Percentiles rank a stretch among this genome's conserved stretches.
These are phyloP conservation scores for Acanthamoeba comandoni DNA, from an alignment of 208 protist genomes.

Conservation along the genomic window DNA sequence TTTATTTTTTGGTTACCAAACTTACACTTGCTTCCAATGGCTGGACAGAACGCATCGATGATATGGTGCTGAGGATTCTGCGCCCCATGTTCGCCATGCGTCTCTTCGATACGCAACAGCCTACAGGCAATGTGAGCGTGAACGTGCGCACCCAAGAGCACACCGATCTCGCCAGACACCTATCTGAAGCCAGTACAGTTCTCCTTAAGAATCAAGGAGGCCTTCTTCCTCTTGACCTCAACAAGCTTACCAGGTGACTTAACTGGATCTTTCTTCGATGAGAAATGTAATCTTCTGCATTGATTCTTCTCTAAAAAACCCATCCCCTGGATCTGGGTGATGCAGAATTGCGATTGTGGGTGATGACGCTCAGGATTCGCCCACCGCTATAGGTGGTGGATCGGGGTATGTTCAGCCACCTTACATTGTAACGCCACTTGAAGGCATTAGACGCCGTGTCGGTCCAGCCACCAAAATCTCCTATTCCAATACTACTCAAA, in stretches of 20 bases:
- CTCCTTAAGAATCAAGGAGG: slow-evolving; percentile 86
- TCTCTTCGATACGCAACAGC: slow-evolving; percentile 79
- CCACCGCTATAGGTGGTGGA: slow-evolving; percentile 48
- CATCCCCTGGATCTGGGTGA: too few species aligned
- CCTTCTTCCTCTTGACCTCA: slow-evolving; percentile 45
- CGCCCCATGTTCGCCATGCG: slow-evolving; percentile 79
- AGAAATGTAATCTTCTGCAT: too few species aligned
- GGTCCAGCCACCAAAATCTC: too few species aligned
- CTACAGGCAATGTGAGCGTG: slow-evolving; percentile 13
- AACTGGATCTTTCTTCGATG: too few species aligned
- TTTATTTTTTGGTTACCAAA: not conserved
- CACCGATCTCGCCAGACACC: slow-evolving; percentile 79
- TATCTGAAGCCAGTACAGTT: slow-evolving; percentile 82
- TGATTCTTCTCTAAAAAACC: too few species aligned
- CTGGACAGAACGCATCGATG: slow-evolving; percentile 80
- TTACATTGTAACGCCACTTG: slow-evolving; percentile 71
- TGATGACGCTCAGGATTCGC: slow-evolving; percentile 22
- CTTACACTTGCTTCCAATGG: not conserved
- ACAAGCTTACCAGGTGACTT: slow-evolving; percentile 76
- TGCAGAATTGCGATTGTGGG: slow-evolving; percentile 83
- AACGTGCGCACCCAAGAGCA: slow-evolving; percentile 81
- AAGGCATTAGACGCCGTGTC: too few species aligned
- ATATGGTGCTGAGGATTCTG: slow-evolving; percentile 82
- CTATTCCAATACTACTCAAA: too few species aligned
- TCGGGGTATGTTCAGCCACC: slow-evolving; percentile 55